Percentiles rank a stretch among this genome's conserved stretches.
These are phyloP conservation scores for Galeopsis tetrahit DNA, from an alignment of 257 asterid species.

Conservation along the genomic window DNA sequence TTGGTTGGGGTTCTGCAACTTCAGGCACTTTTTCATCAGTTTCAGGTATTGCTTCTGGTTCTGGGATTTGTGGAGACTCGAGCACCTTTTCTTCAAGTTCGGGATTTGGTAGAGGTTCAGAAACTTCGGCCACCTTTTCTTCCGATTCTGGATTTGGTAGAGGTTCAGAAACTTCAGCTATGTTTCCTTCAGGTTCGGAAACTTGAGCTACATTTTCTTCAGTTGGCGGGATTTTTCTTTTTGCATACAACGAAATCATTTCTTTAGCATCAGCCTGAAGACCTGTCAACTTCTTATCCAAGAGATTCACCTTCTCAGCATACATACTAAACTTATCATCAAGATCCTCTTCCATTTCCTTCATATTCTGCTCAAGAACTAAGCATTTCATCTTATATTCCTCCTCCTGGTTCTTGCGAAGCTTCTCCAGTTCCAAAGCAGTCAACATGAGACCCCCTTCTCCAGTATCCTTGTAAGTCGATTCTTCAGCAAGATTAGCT, in stretches of 20 bases:
- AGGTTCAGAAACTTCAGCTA: slow-evolving; percentile 1
- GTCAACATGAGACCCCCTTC: slow-evolving; percentile 80
- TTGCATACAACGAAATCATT: slow-evolving; percentile 35
- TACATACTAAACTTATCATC: slow-evolving; percentile 36
- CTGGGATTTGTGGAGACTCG: slow-evolving; percentile 28
- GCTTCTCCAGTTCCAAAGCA: slow-evolving; percentile 61
- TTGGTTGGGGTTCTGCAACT: slow-evolving; percentile 23
- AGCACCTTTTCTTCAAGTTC: slow-evolving; percentile 4
- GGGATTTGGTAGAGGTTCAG: neutral
- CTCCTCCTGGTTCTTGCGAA: slow-evolving; percentile 57
- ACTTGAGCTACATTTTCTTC: slow-evolving; percentile 18
- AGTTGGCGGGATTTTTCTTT: slow-evolving; percentile 21
- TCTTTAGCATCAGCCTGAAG: slow-evolving; percentile 49
- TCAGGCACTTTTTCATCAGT: slow-evolving; percentile 21
- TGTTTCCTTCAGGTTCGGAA: neutral
- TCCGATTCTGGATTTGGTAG: slow-evolving; percentile 21
- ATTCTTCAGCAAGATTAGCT: slow-evolving; percentile 67
- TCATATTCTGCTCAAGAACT: slow-evolving; percentile 50
- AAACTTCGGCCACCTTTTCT: slow-evolving; percentile 6
- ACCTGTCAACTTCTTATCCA: slow-evolving; percentile 49
- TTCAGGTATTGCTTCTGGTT: slow-evolving; percentile 6
- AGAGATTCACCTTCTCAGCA: slow-evolving; percentile 46
- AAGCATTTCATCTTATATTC: slow-evolving; percentile 53
- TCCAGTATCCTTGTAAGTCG: slow-evolving; percentile 73
- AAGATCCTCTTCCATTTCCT: slow-evolving; percentile 51